Conservation (phyloP, 1,284 basidiomycete genomes). For the Trametes polyzona region DNA sequence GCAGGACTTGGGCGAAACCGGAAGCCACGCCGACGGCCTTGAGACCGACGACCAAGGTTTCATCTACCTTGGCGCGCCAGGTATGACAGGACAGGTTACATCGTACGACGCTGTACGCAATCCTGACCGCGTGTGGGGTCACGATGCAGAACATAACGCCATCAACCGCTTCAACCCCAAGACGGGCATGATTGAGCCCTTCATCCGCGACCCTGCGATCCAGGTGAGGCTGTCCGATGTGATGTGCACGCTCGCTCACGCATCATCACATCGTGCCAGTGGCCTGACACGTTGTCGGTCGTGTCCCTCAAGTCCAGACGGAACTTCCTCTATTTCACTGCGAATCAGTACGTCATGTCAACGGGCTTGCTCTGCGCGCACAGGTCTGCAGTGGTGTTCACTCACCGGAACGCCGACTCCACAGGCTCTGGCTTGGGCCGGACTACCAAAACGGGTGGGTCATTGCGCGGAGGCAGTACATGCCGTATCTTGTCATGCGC, state of each 20-base stretch:
- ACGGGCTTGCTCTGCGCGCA: not conserved
- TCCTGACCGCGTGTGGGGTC: not conserved
- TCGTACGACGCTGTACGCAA: not conserved
- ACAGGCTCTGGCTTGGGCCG: slow-evolving; percentile 25
- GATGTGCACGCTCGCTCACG: not conserved
- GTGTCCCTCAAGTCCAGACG: slow-evolving; percentile 19
- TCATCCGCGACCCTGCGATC: slow-evolving; percentile 34
- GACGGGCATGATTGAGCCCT: slow-evolving; percentile 32
- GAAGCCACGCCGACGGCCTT: slow-evolving; percentile 33
- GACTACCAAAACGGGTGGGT: slow-evolving; percentile 28
- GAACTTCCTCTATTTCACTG: slow-evolving; percentile 25
- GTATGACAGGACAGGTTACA: not conserved
- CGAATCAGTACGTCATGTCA: slow-evolving; percentile 23
- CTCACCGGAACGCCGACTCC: not conserved
- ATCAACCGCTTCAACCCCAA: slow-evolving; percentile 33
- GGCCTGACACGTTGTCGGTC: slow-evolving; percentile 27
- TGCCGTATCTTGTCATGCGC: not conserved
- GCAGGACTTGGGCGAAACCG: slow-evolving; percentile 29
- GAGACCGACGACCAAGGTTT: slow-evolving; percentile 34
- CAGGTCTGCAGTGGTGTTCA: slow-evolving; percentile 1
- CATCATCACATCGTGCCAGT: slow-evolving; percentile 3
- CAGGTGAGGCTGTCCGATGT: slow-evolving; percentile 15
- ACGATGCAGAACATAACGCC: slow-evolving; percentile 31
- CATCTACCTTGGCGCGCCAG: slow-evolving; percentile 32
- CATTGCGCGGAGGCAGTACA: not conserved